Evolutionary conservation across 2,329 filamentous ascomycete species (phyloP).

Genomic region (Ophiocordyceps sinensis): DNA sequence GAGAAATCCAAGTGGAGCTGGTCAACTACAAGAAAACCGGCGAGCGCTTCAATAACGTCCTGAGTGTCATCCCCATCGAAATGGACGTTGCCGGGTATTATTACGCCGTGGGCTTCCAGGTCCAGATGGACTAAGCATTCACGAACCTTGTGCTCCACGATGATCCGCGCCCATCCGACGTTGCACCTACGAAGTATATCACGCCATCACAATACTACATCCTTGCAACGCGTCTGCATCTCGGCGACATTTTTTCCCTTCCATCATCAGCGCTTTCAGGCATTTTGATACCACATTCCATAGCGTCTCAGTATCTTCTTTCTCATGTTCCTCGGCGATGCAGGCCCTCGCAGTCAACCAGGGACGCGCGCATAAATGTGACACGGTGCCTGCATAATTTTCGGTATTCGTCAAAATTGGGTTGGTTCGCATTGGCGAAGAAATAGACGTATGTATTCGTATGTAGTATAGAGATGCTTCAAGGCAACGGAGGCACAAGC

Average conservation of each 20-base stretch:
- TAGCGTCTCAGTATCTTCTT: not conserved
- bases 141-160: not conserved
- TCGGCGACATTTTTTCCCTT: not conserved
- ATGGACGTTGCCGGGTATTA: slow-evolving; percentile 51
- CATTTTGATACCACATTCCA: slow-evolving; percentile 1
- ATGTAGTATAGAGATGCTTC: not conserved
- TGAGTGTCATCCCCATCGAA: slow-evolving; percentile 71
- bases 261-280: slow-evolving; percentile 1
- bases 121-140: slow-evolving; percentile 37
- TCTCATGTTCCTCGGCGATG: not conserved
- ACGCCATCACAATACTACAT: no score
- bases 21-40: slow-evolving; percentile 76
- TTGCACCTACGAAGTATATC: no score
- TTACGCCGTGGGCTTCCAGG: slow-evolving; percentile 71
- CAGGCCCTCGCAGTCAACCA: not conserved
- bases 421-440: no score
- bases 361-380: no score
- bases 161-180: no score
- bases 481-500: not conserved
- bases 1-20: slow-evolving; percentile 37
- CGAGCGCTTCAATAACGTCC: slow-evolving; percentile 62
- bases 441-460: no score
- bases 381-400: no score
- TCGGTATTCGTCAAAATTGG: no score
- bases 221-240: no score